These are phyloP conservation scores for Salicornia ramosissima DNA, from an alignment of 148 eudicot genomes.

Conservation along the genomic window DNA sequence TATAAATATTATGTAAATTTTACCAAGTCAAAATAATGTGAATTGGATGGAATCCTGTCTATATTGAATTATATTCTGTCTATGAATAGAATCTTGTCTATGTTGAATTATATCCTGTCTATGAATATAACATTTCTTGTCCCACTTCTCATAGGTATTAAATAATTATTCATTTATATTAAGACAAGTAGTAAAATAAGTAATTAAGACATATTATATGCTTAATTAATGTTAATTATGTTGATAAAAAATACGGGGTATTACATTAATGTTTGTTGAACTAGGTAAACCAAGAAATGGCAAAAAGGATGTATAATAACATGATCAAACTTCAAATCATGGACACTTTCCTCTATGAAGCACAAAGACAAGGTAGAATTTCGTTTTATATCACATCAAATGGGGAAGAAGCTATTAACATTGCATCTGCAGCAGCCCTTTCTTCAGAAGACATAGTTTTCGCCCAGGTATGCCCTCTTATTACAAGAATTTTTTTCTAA, in stretches of 20 bases:
- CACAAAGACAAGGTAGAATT: constrained; percentile 92
- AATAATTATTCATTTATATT: neutral
- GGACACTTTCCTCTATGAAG: constrained; percentile 78
- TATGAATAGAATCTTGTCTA: no score
- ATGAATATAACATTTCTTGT: no score
- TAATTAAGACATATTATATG: neutral
- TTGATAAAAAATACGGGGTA: no score
- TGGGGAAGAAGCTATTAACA: constrained; percentile 86
- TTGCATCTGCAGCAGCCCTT: constrained; percentile 89
- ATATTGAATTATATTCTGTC: no score
- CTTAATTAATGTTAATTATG: no score
- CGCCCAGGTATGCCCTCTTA: constrained; percentile 78
- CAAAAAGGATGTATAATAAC: constrained; percentile 58
- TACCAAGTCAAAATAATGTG: no score
- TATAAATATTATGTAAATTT: no score
- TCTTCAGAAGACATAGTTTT: constrained; percentile 56
- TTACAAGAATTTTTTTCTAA: no score
- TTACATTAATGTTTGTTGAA: neutral
- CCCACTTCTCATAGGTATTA: neutral
- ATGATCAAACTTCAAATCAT: constrained; percentile 89
- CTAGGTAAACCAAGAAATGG: constrained; percentile 58
- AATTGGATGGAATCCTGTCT: no score
- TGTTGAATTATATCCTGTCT: no score
- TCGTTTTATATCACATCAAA: constrained; percentile 70
- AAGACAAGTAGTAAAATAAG: neutral